These are phyloP conservation scores for Coffea canephora DNA, from an alignment of 257 asterid genomes.

Conservation along the genomic window DNA sequence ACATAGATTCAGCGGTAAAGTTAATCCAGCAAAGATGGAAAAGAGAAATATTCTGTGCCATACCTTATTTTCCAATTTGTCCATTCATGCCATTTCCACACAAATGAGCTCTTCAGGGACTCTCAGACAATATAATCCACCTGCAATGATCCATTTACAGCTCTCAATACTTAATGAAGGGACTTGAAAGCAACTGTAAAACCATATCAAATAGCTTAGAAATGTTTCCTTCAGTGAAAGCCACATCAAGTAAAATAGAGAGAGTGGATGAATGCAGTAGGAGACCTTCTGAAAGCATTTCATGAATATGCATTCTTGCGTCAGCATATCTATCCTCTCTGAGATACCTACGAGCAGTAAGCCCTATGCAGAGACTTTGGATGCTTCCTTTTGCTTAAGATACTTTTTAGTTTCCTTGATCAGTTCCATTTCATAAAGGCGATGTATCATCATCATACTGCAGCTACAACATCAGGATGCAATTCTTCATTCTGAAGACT, in stretches of 20 bases:
- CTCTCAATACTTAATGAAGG: neutral
- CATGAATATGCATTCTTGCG: neutral
- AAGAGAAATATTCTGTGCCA: neutral
- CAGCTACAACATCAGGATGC: constrained; percentile 25
- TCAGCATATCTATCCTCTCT: constrained; percentile 1
- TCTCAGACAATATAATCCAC: neutral
- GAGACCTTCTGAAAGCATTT: constrained; percentile 6
- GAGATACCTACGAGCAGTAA: neutral
- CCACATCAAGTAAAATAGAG: neutral
- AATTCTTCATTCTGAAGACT: neutral
- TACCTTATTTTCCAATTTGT: neutral
- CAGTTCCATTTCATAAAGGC: constrained; percentile 23
- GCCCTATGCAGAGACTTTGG: neutral
- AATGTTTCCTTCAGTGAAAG: neutral
- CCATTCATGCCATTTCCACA: neutral
- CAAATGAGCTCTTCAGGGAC: neutral
- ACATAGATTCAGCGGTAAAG: no score
- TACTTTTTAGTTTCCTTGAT: constrained; percentile 13
- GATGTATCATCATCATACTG: constrained; percentile 23
- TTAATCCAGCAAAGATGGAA: neutral
- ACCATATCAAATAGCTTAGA: neutral
- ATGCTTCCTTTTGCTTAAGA: neutral
- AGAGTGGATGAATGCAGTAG: neutral
- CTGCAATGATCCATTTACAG: neutral
- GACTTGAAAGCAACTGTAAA: neutral